Evolutionary conservation across 73 alveolate species (phyloP), one percentile per base, ranked within the genome.

Genomic region (Symbiodinium natans): DNA sequence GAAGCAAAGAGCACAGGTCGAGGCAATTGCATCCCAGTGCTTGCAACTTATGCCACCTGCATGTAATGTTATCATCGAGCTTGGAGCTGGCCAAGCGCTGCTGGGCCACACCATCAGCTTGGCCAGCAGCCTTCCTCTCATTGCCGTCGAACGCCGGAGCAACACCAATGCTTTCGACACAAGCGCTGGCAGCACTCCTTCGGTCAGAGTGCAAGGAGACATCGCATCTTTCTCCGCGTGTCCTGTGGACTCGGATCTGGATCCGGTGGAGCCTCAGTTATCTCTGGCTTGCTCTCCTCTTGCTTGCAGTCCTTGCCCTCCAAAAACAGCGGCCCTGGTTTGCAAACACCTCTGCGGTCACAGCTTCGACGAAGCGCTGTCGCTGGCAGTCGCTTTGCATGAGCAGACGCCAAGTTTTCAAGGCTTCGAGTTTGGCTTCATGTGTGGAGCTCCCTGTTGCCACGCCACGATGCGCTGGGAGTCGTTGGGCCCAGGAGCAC

Each of bases 281-380:
- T n/a, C n/a, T n/a, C n/a, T n/a, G n/a, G n/a, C n/a, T n/a, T n/a
- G n/a, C n/a, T n/a, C n/a, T n/a, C n/a, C n/a, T n/a, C n/a, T n/a
- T n/a, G n/a, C n/a, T n/a, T n/a, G n/a, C n/a, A n/a, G n/a, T n/a
- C n/a, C n/a, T n/a, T n/a, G n/a, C n/a, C n/a, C n/a, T n/a, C n/a
- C n/a, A n/a, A 29, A 68, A 27, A 33, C 38, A 1, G 33, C 52
- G 6, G 86, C 86, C 38, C 48, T 89, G 42, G 38, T 89, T 0
- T 86, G 74, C 34, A 89, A 89, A 39, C 95, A 89, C 33, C 83
- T 89, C 27, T 89, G 95, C n/a, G 95, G 95, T 33, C 95, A 89
- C 21, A 87, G 95, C 38, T 68, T 83, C 5, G 95, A 89, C 36
- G 95, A 89, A 34, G 95, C 95, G 2, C 4, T 89, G 46, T 0